A percentile compares a stretch with the other conserved stretches of the same genome.
phyloP scores from a whole-genome alignment of 2,329 filamentous ascomycete genomes.

The Sarocladium strictum region DNA sequence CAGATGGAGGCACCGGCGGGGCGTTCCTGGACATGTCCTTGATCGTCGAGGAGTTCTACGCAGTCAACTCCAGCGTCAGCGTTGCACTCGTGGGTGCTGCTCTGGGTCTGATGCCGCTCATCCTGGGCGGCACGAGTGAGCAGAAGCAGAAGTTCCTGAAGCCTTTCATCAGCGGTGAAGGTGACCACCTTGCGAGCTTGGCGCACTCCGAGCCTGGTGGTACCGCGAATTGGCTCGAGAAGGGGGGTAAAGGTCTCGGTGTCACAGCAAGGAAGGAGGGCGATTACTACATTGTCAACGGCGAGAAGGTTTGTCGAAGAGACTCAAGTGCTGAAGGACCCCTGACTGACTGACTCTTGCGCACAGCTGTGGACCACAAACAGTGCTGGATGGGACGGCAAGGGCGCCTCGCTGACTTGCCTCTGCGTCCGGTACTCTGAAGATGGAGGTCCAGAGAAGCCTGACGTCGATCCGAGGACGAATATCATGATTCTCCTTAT shows the following conservation, averaged over 20 bases:
- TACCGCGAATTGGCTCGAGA: no score
- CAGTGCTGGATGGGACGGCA: constrained; percentile 45
- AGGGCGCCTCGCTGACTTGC: constrained; percentile 45
- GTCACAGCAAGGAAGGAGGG: constrained; percentile 39
- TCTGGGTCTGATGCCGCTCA: constrained; percentile 44
- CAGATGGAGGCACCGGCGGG: constrained; percentile 38
- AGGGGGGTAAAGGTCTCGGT: no score
- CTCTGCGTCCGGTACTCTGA: constrained; percentile 39
- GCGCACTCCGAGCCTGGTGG: constrained; percentile 46
- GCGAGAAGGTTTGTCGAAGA: constrained; percentile 42
- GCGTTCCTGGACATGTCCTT: constrained; percentile 42
- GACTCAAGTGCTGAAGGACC: no score
- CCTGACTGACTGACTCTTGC: no score
- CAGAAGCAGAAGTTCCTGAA: constrained; percentile 26
- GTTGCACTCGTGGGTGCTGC: constrained; percentile 46
- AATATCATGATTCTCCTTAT: constrained; percentile 43
- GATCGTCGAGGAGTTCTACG: constrained; percentile 46
- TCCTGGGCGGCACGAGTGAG: constrained; percentile 34
- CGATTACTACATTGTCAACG: constrained; percentile 44
- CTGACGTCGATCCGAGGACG: constrained; percentile 13
- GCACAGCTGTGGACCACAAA: constrained; percentile 51
- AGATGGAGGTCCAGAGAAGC: constrained; percentile 14
- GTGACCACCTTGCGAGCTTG: constrained; percentile 41
- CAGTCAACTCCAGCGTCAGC: constrained; percentile 41
- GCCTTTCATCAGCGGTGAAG: constrained; percentile 21